A percentile compares a stretch with the other conserved stretches of the same genome.
Evolutionary conservation across 2,329 filamentous ascomycete genomes (phyloP).

Genomic region (Phialocephala sp.): DNA sequence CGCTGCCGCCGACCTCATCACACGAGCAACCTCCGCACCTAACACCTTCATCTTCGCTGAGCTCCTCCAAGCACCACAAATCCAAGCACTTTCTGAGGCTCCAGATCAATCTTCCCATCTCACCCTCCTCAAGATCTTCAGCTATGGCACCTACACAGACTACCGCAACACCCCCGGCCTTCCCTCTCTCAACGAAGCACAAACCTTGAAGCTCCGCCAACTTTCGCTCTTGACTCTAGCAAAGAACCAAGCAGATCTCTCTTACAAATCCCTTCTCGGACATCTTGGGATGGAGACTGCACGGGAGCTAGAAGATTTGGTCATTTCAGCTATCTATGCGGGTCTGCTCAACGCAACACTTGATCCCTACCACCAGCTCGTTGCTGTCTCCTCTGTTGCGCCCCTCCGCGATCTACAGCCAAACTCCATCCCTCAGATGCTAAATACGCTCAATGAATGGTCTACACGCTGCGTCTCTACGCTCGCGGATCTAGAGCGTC

Average conservation of each 20-base stretch:
- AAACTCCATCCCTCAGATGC: slow-evolving; percentile 71
- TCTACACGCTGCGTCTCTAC: slow-evolving; percentile 76
- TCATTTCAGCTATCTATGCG: slow-evolving; percentile 87
- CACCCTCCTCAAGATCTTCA: slow-evolving; percentile 83
- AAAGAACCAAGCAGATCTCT: slow-evolving; percentile 69
- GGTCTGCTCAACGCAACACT: slow-evolving; percentile 83
- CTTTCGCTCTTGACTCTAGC: slow-evolving; percentile 86
- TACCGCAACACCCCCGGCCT: slow-evolving; percentile 66
- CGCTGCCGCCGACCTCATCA: slow-evolving; percentile 84
- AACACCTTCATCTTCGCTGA: slow-evolving; percentile 94
- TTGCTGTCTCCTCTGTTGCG: slow-evolving; percentile 80
- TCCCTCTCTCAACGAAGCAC: slow-evolving; percentile 73
- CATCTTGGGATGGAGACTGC: slow-evolving; percentile 70
- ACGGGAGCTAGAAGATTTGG: slow-evolving; percentile 80
- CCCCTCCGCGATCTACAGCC: slow-evolving; percentile 87
- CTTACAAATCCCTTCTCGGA: slow-evolving; percentile 71
- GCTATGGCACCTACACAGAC: slow-evolving; percentile 85
- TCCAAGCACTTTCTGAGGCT: slow-evolving; percentile 72
- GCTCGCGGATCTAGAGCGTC: slow-evolving; percentile 74
- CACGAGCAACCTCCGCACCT: slow-evolving; percentile 84
- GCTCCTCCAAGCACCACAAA: slow-evolving; percentile 80
- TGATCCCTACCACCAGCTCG: slow-evolving; percentile 75
- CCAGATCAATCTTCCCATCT: slow-evolving; percentile 69
- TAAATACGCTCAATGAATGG: slow-evolving; percentile 75
- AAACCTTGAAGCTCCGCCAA: slow-evolving; percentile 86